phyloP scores from a whole-genome alignment of 768 basidiomycete species.

The Lanmaoa pseudosensibilis region DNA sequence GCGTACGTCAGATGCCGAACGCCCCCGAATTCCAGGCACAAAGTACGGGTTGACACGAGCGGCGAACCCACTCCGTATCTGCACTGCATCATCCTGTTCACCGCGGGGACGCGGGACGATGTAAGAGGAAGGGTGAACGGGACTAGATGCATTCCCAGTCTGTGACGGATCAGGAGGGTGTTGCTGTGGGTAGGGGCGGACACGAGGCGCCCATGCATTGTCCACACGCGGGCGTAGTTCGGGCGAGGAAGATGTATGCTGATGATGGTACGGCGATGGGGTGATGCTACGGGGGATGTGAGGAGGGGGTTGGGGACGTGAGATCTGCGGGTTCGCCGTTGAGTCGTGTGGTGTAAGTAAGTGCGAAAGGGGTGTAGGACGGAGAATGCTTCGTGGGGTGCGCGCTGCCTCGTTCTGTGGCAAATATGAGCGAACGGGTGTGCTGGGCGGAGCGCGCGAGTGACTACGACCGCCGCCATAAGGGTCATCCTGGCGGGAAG shows the following conservation, averaged over 20 bases:
- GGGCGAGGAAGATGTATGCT: constrained; percentile 28
- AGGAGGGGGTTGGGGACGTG: constrained; percentile 7
- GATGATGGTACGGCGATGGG: constrained; percentile 12
- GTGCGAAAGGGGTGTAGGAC: constrained; percentile 7
- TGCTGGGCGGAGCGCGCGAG: constrained; percentile 2
- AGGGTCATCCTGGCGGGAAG: constrained; percentile 10
- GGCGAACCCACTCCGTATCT: constrained; percentile 17
- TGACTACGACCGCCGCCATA: neutral
- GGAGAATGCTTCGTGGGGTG: constrained; percentile 20
- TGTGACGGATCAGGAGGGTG: constrained; percentile 9
- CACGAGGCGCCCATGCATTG: constrained; percentile 26
- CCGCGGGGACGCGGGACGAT: constrained; percentile 10
- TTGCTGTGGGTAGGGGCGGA: constrained; percentile 12
- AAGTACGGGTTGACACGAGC: constrained; percentile 12
- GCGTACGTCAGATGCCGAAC: constrained; percentile 26
- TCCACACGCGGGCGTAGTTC: constrained; percentile 22
- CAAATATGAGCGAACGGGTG: neutral
- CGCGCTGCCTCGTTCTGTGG: constrained; percentile 6
- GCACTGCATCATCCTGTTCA: constrained; percentile 8
- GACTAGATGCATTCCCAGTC: neutral
- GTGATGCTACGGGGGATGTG: constrained; percentile 10
- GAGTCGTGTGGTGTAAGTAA: constrained; percentile 4
- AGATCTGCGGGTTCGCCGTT: neutral
- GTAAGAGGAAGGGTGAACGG: constrained; percentile 12
- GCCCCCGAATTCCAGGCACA: constrained; percentile 16